phyloP scores from a whole-genome alignment of 306 rosid species.

The Phaseolus lunatus region DNA sequence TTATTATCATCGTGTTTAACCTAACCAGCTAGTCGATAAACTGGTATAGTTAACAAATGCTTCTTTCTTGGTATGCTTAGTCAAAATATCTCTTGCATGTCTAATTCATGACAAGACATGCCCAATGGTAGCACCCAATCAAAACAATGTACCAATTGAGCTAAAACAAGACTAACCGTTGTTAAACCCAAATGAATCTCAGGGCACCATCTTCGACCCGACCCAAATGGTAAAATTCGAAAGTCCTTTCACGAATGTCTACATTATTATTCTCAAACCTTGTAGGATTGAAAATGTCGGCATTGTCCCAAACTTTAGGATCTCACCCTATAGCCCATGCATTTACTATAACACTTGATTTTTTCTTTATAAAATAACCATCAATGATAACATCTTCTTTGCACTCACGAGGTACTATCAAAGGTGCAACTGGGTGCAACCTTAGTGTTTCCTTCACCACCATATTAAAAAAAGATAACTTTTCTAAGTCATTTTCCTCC shows the following conservation, averaged over 20 bases:
- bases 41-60: conserved; percentile 39
- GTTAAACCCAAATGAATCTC: conserved; percentile 49
- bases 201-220: conserved; percentile 53
- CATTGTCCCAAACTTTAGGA: conserved; percentile 43
- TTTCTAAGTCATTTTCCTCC: conserved; percentile 47
- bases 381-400: conserved; percentile 27
- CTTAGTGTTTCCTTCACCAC: conserved; percentile 51
- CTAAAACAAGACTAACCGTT: conserved; percentile 22
- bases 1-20: neutral
- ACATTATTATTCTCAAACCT: conserved; percentile 15
- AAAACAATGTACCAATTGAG: conserved; percentile 54
- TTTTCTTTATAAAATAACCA: conserved; percentile 45
- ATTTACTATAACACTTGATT: conserved; percentile 39
- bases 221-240: conserved; percentile 54
- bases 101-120: conserved; percentile 13
- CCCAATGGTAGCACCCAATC: conserved; percentile 51
- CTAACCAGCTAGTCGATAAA: conserved; percentile 11
- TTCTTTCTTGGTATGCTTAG: conserved; percentile 24
- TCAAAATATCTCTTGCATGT: conserved; percentile 47
- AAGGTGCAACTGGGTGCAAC: conserved; percentile 40
- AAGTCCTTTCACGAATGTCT: conserved; percentile 43
- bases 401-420: conserved; percentile 36
- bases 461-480: conserved; percentile 47
- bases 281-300: conserved; percentile 40
- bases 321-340: conserved; percentile 52